phyloP scores from a whole-genome alignment of 1,284 basidiomycete genomes.

The Moniliella sp. region DNA sequence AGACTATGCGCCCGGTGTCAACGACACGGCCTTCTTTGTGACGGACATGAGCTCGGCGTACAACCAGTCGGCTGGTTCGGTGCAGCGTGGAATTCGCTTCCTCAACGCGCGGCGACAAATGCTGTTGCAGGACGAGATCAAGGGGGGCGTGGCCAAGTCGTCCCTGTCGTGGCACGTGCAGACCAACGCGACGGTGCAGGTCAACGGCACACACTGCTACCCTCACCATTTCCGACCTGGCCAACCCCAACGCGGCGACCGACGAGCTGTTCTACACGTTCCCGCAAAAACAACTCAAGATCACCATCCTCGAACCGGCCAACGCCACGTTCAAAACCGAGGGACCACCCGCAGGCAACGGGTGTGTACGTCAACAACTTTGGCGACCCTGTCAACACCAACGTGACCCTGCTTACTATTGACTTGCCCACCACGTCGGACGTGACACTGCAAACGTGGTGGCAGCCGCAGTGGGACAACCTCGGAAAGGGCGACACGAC shows the following conservation, averaged over 20 bases:
- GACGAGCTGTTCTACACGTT: conserved; percentile 1
- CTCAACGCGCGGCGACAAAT: conserved; percentile 72
- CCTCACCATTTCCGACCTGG: conserved; percentile 42
- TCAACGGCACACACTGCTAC: conserved; percentile 41
- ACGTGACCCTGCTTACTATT: conserved; percentile 62
- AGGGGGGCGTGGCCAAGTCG: conserved; percentile 7
- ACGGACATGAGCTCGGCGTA: conserved; percentile 63
- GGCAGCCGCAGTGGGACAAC: conserved; percentile 29
- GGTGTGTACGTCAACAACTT: conserved; percentile 6
- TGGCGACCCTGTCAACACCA: conserved; percentile 51
- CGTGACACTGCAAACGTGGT: conserved; percentile 39
- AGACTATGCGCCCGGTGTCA: conserved; percentile 40
- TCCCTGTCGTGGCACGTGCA: conserved; percentile 74
- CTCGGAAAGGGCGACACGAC: conserved; percentile 12
- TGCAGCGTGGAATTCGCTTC: conserved; percentile 65
- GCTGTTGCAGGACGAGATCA: conserved; percentile 41
- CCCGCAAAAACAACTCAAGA: conserved; percentile 34
- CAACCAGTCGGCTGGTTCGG: conserved; percentile 42
- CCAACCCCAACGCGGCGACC: conserved; percentile 40
- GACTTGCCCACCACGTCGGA: conserved; percentile 36
- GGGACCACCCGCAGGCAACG: background rate
- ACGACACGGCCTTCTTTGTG: conserved; percentile 63
- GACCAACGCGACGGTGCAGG: conserved; percentile 52
- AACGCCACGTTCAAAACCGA: conserved; percentile 1
- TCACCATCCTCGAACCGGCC: conserved; percentile 39